A percentile compares a stretch with the other conserved stretches of the same genome.
Conservation (phyloP, 768 basidiomycete species). For the Serpula lacrymans region DNA sequence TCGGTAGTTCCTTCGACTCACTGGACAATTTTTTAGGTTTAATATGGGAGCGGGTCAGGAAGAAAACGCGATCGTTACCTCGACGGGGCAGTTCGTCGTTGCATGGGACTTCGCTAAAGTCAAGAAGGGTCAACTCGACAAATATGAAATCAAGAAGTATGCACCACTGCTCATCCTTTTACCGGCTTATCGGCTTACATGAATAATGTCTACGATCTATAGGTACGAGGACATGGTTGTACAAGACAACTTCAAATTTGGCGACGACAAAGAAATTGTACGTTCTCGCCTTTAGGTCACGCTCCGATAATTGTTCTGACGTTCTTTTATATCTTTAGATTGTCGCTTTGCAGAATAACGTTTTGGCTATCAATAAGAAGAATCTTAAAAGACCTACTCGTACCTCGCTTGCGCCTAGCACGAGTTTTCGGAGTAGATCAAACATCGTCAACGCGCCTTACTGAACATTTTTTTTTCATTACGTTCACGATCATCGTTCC, state of each 20-base stretch:
- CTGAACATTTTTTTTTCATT: conserved; percentile 24
- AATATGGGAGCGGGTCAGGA: conserved; percentile 85
- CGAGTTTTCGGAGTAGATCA: conserved; percentile 47
- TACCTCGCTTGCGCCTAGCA: conserved; percentile 55
- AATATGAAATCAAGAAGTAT: conserved; percentile 90
- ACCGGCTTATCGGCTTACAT: not conserved
- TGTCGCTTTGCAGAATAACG: conserved; percentile 92
- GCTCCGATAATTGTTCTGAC: conserved; percentile 1
- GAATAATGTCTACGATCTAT: conserved; percentile 6
- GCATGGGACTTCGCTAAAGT: conserved; percentile 98
- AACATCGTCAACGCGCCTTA: conserved; percentile 69
- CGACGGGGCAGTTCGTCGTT: conserved; percentile 86
- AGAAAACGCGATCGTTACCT: conserved; percentile 95
- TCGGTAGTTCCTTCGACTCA: conserved; percentile 4
- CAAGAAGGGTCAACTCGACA: conserved; percentile 86
- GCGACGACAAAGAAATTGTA: conserved; percentile 95
- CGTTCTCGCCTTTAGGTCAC: conserved; percentile 25
- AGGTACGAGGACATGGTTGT: conserved; percentile 91
- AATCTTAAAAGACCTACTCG: conserved; percentile 80
- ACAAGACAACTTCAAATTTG: conserved; percentile 97
- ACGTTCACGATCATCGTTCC: conserved; percentile 2
- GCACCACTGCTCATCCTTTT: conserved; percentile 13
- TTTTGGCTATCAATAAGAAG: conserved; percentile 93
- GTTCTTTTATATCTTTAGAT: conserved; percentile 51
- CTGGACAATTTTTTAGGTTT: conserved; percentile 54